These are phyloP conservation scores for Eutrema yunnanense DNA, from an alignment of 345 rosid genomes.

Conservation along the genomic window DNA sequence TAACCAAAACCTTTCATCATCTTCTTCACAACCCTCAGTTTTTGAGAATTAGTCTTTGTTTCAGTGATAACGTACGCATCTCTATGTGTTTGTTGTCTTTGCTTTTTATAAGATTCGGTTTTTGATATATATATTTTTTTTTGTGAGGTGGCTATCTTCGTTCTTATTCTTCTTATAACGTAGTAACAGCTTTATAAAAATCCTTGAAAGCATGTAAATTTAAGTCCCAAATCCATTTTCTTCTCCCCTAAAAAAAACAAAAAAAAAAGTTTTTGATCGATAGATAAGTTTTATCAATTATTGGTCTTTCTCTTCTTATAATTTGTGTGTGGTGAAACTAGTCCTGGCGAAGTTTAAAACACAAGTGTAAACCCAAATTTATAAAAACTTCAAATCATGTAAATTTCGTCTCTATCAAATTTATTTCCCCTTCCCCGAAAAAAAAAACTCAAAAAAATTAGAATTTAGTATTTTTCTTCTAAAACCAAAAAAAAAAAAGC, in stretches of 20 bases:
- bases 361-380: constrained; percentile 39
- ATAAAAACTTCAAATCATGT: constrained; percentile 68
- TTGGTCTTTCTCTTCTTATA: neutral
- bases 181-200: constrained; percentile 30
- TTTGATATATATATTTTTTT: neutral
- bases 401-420: constrained; percentile 19
- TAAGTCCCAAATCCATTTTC: constrained; percentile 4
- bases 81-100: constrained; percentile 13
- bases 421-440: neutral
- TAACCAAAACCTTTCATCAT: constrained; percentile 16
- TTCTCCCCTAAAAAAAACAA: neutral
- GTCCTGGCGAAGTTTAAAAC: constrained; percentile 46
- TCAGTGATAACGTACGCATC: constrained; percentile 7
- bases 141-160: constrained; percentile 20
- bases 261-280: neutral
- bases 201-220: constrained; percentile 30
- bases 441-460: constrained; percentile 23
- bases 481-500: neutral
- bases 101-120: constrained; percentile 21
- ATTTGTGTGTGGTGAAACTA: constrained; percentile 7
- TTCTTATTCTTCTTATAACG: constrained; percentile 19
- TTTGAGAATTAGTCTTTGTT: constrained; percentile 1
- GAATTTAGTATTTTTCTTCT: neutral
- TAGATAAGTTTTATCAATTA: constrained; percentile 6
- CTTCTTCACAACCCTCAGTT: neutral